Conservation (phyloP, 495 filamentous ascomycete species). For the Lepraria neglecta region DNA sequence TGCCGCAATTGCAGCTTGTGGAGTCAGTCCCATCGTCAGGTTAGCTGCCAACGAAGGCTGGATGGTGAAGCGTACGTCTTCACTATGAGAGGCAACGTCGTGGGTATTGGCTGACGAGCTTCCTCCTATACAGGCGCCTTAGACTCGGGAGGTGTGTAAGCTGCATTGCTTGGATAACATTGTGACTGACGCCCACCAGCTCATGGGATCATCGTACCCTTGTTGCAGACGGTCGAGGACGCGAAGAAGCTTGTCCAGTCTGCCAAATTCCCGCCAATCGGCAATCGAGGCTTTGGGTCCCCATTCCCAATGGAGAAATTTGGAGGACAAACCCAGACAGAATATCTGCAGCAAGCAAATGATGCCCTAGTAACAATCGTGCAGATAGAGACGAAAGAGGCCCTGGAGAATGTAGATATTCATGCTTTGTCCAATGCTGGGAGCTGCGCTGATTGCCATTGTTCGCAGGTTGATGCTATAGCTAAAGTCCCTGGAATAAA, state of each 20-base stretch:
- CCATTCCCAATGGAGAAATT: constrained; percentile 62
- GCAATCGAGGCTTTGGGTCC: constrained; percentile 55
- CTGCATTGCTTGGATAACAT: not conserved
- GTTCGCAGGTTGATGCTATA: constrained; percentile 54
- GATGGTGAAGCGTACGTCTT: constrained; percentile 61
- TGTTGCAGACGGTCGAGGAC: constrained; percentile 59
- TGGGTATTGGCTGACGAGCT: constrained; percentile 16
- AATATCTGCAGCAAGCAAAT: constrained; percentile 73
- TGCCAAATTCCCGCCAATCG: constrained; percentile 59
- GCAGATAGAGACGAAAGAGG: constrained; percentile 76
- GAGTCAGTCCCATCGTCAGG: constrained; percentile 61
- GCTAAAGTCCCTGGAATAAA: constrained; percentile 64
- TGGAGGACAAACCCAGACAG: constrained; percentile 42
- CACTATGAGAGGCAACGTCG: not conserved
- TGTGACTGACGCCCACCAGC: constrained; percentile 20
- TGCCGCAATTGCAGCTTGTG: constrained; percentile 59
- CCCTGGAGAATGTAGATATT: constrained; percentile 49
- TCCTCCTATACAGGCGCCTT: constrained; percentile 49
- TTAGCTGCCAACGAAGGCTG: constrained; percentile 60
- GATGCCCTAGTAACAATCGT: constrained; percentile 63
- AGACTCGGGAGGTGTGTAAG: constrained; percentile 57
- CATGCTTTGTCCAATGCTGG: not conserved
- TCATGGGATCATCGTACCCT: constrained; percentile 51
- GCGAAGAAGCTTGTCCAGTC: constrained; percentile 51
- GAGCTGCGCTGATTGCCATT: constrained; percentile 7